Evolutionary conservation across 1,284 basidiomycete genomes (phyloP).

Genomic region (Trametes hirsuta): DNA sequence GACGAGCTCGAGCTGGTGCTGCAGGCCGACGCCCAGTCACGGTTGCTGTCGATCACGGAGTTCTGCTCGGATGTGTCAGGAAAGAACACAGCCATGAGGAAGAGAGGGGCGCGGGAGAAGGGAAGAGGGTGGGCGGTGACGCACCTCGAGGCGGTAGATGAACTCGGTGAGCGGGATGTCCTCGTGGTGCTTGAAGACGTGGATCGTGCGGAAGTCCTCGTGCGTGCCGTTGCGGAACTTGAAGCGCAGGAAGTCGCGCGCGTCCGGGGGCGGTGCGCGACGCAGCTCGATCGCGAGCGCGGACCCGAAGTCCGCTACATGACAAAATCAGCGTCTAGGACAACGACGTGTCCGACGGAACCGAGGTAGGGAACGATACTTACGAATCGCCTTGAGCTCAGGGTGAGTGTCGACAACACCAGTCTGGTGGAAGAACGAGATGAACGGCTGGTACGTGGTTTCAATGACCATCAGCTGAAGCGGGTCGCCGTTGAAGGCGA

Average conservation of each 20-base stretch:
- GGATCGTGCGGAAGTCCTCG: constrained; percentile 59
- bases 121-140: constrained; percentile 10
- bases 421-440: constrained; percentile 83
- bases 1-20: constrained; percentile 39
- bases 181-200: constrained; percentile 68
- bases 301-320: constrained; percentile 75
- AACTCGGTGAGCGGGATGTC: constrained; percentile 80
- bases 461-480: constrained; percentile 78
- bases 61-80: constrained; percentile 36
- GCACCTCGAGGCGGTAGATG: constrained; percentile 75
- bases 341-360: neutral
- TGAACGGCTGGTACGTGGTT: constrained; percentile 88
- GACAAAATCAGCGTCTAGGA: neutral
- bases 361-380: constrained; percentile 24
- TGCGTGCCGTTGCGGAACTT: constrained; percentile 85
- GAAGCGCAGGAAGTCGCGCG: constrained; percentile 78
- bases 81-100: neutral
- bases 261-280: constrained; percentile 70
- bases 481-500: constrained; percentile 78
- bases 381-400: constrained; percentile 65
- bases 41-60: constrained; percentile 68
- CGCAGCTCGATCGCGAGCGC: constrained; percentile 81
- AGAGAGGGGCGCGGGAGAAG: neutral
- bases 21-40: constrained; percentile 68
- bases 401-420: constrained; percentile 60